These are phyloP conservation scores for Scytalidium lignicola DNA, from an alignment of 2,329 filamentous ascomycete species.

Conservation along the genomic window DNA sequence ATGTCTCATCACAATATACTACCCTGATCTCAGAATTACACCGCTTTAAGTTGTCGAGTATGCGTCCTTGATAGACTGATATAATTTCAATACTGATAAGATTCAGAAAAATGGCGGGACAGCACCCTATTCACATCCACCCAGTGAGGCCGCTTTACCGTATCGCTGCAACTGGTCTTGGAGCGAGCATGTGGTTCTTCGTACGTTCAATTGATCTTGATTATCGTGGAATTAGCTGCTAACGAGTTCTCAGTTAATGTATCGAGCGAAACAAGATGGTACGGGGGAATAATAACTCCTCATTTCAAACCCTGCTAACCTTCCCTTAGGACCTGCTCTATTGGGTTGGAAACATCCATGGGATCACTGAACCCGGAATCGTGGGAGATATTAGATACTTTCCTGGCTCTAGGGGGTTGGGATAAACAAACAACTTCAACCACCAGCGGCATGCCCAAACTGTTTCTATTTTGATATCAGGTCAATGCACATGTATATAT, in stretches of 20 bases:
- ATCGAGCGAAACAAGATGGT: constrained; percentile 94
- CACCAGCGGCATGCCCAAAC: no score
- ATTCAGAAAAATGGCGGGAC: constrained; percentile 26
- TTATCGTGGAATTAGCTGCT: constrained; percentile 6
- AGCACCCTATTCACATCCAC: constrained; percentile 53
- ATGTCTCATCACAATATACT: not conserved
- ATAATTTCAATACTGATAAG: constrained; percentile 4
- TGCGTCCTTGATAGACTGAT: not conserved
- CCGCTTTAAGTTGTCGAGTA: not conserved
- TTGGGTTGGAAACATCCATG: constrained; percentile 95
- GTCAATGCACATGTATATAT: no score
- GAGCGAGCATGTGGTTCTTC: constrained; percentile 99
- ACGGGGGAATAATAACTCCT: constrained; percentile 18
- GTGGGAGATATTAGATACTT: not conserved
- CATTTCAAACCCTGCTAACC: constrained; percentile 13
- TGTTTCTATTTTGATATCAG: no score
- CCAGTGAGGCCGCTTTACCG: constrained; percentile 69
- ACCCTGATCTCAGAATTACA: not conserved
- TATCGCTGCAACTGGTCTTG: constrained; percentile 78
- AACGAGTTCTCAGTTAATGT: constrained; percentile 67
- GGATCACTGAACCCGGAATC: constrained; percentile 64
- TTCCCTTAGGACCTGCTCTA: constrained; percentile 58
- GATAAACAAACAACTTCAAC: no score
- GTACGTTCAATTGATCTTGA: constrained; percentile 48
- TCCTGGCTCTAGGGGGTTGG: no score